phyloP scores from a whole-genome alignment of 495 filamentous ascomycete genomes.

The Cryomyces minteri region DNA sequence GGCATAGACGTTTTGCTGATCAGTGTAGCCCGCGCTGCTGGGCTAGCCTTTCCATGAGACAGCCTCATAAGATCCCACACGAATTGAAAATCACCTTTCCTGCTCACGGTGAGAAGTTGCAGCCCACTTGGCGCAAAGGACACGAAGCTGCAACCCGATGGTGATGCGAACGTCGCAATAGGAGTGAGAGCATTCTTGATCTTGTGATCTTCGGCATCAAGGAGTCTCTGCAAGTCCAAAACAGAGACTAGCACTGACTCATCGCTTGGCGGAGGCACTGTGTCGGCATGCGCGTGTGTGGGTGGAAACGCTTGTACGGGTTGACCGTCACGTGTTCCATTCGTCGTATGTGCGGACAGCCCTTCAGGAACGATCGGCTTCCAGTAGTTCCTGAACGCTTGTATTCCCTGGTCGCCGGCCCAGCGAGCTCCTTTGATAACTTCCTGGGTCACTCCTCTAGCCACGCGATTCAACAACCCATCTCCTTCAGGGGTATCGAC shows the following conservation, averaged over 20 bases:
- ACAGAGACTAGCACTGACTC: slow-evolving; percentile 74
- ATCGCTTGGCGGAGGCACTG: slow-evolving; percentile 24
- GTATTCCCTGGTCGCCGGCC: slow-evolving; percentile 69
- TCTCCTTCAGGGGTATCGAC: slow-evolving; percentile 66
- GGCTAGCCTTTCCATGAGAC: slow-evolving; percentile 24
- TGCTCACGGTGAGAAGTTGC: slow-evolving; percentile 71
- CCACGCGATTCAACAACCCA: slow-evolving; percentile 65
- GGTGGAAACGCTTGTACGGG: slow-evolving; percentile 39
- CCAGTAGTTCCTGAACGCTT: slow-evolving; percentile 84
- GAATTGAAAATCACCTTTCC: slow-evolving; percentile 79
- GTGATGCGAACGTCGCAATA: slow-evolving; percentile 60
- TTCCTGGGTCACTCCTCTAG: slow-evolving; percentile 77
- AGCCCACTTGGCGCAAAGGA: slow-evolving; percentile 77
- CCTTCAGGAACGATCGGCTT: slow-evolving; percentile 28
- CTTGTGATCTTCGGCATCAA: slow-evolving; percentile 22
- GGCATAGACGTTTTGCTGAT: slow-evolving; percentile 12
- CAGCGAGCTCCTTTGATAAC: slow-evolving; percentile 75
- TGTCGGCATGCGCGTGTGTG: slow-evolving; percentile 36
- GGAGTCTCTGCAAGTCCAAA: slow-evolving; percentile 52
- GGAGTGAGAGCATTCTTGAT: slow-evolving; percentile 33
- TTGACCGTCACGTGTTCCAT: background rate
- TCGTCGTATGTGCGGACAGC: slow-evolving; percentile 12
- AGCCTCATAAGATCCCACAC: slow-evolving; percentile 85
- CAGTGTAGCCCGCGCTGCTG: slow-evolving; percentile 8
- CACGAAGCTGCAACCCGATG: slow-evolving; percentile 76